Evolutionary conservation across 805 yeast species (phyloP), one percentile per base, ranked within the genome.

Genomic region (Jamesozyma piceae): DNA sequence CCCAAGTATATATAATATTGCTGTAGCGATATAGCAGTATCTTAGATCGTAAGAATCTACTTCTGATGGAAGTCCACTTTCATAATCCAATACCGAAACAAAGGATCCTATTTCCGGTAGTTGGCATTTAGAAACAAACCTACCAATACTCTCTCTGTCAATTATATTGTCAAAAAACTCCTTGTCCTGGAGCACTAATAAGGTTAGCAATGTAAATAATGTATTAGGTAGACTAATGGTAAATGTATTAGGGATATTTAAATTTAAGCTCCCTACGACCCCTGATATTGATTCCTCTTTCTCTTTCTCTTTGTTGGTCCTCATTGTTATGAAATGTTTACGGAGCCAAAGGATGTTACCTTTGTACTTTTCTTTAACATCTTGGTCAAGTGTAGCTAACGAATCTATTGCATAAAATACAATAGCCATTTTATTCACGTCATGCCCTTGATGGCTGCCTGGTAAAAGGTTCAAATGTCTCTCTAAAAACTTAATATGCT

Each of bases 211-310:
- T 2, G 86, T 89, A 63, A 88, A 83, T 49, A 79, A 77, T 0
- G 96, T 88, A 5, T 88, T 77, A 0, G 90, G 75, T 5, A 86
- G 60, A 49, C 77, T 81, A 1, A 89, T 75, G 1, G 77, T 50
- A 8, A 47, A 43, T 2, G 41, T 40, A 14, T 41, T 43, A 2
- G 53, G 43, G 21, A 50, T 39, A 28, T 44, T 40, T 42, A 49
- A 36, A 13, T 46, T 42, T 6, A 43, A 22, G 21, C 58, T 49
- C 5, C 62, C 60, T 1, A 52, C 40, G 44, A 62, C 59, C 9
- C 65, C 66, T 10, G 62, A 51, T 11, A 55, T 28, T 4, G n/a
- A n/a, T 9, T 17, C 31, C n/a, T n/a, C n/a, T n/a, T n/a, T n/a
- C 11, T 37, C 35, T 64, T 53, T 29, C 9, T 31, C 39, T 8